These are phyloP conservation scores for Penicillium lagena DNA, from an alignment of 495 filamentous ascomycete genomes.

Conservation along the genomic window DNA sequence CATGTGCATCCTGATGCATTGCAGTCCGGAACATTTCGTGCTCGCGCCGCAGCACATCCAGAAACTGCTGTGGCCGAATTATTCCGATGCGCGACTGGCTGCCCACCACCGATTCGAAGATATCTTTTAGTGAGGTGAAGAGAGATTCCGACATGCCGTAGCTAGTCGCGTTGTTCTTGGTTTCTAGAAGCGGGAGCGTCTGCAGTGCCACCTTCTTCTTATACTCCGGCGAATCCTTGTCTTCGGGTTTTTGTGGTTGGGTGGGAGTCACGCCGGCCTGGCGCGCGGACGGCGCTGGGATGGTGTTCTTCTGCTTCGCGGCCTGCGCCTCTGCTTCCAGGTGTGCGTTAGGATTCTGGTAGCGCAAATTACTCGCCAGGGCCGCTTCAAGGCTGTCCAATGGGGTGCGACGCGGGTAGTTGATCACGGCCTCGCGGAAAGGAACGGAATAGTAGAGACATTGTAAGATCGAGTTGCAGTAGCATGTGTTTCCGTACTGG, in stretches of 20 bases:
- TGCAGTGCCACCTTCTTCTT: constrained; percentile 93
- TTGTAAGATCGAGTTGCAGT: constrained; percentile 97
- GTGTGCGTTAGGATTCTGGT: constrained; percentile 36
- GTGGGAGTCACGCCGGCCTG: constrained; percentile 44
- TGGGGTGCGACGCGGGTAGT: constrained; percentile 68
- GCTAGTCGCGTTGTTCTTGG: constrained; percentile 66
- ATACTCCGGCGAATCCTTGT: constrained; percentile 81
- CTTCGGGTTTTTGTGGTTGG: constrained; percentile 66
- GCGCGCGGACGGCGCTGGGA: constrained; percentile 29
- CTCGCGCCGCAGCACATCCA: constrained; percentile 87
- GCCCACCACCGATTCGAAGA: constrained; percentile 85
- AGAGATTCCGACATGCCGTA: constrained; percentile 94
- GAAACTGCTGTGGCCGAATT: constrained; percentile 84
- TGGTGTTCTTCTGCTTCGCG: constrained; percentile 36
- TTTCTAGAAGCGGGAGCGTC: constrained; percentile 76
- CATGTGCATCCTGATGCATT: constrained; percentile 98
- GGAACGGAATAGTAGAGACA: constrained; percentile 92
- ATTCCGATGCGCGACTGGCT: constrained; percentile 81
- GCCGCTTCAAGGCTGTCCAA: constrained; percentile 45
- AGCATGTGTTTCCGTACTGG: constrained; percentile 96
- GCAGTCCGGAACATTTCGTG: constrained; percentile 96
- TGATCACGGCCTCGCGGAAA: constrained; percentile 92
- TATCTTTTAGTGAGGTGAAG: constrained; percentile 91
- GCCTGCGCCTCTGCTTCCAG: constrained; percentile 37
- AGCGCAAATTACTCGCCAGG: constrained; percentile 37